phyloP scores from a whole-genome alignment of 768 basidiomycete species.

The Trametes cubensis region DNA sequence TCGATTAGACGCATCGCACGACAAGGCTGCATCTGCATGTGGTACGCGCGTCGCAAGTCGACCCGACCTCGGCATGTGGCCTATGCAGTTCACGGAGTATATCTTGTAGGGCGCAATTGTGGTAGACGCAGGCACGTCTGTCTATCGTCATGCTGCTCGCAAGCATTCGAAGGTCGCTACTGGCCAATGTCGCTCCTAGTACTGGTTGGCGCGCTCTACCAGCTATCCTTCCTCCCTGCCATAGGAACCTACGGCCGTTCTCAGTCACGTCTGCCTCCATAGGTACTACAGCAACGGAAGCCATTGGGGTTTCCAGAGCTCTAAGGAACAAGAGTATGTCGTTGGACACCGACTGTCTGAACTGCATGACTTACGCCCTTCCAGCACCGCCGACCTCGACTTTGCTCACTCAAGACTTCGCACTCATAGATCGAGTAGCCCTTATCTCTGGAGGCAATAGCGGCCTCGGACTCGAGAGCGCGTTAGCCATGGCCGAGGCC shows the following conservation, averaged over 20 bases:
- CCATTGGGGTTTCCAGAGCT: neutral
- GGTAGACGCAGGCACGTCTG: too few species aligned
- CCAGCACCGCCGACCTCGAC: conserved; percentile 15
- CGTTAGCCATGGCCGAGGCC: conserved; percentile 69
- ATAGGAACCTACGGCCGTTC: neutral
- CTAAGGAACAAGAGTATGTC: neutral
- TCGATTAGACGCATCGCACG: too few species aligned
- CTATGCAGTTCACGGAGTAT: too few species aligned
- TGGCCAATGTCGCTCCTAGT: neutral
- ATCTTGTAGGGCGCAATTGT: too few species aligned
- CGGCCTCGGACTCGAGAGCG: conserved; percentile 80
- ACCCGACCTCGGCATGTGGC: too few species aligned
- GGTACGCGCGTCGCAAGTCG: too few species aligned
- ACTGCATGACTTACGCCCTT: neutral
- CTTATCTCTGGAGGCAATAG: conserved; percentile 42
- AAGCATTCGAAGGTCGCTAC: too few species aligned
- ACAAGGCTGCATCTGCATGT: too few species aligned
- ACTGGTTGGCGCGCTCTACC: neutral
- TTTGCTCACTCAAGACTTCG: conserved; percentile 30
- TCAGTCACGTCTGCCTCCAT: neutral
- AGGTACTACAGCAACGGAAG: too few species aligned
- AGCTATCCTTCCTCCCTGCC: neutral
- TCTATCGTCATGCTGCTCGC: too few species aligned
- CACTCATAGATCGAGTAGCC: conserved; percentile 36
- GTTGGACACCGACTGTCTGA: too few species aligned